Evolutionary conservation across 345 rosid species (phyloP), one percentile per base, ranked within the genome.

Genomic region (Raphanus sativus): DNA sequence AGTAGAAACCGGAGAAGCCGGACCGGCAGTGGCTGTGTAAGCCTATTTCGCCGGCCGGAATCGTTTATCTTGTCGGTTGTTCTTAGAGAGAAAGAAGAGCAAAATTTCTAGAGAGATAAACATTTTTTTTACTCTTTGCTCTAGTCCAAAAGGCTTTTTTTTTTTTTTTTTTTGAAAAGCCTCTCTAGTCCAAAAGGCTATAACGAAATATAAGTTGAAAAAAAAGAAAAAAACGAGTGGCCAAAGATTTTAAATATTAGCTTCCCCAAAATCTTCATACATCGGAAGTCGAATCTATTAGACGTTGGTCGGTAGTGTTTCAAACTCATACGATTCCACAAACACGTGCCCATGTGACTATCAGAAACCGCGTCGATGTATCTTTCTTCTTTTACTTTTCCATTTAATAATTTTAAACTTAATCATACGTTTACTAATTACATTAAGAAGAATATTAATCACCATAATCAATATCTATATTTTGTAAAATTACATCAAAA

Each of bases 291-390:
- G 72, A 56, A 77, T 77, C 81, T 65, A 40, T 48, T 77, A n/a
- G 72, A 77, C 81, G 71, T 71, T 77, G 75, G 75, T 77, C 67
- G 38, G 29, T 29, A 1, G 65, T 77, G 71, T 55, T 55, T 55
- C 66, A 54, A 64, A 70, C 66, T 77, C 62, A 33, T 29, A 25
- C 33, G 26, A 25, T 8, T 55, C 71, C 70, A 24, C 70, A 8
- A 52, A 77, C 67, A 77, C 81, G 76, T 71, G 76, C 48, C 59
- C 2, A 4, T 4, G 2, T 9, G 17, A 56, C 48, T 70, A 55
- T 70, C 33, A 40, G 9, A 64, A 76, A 70, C 80, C 80, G 75
- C 66, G 80, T 77, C 58, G 34, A 63, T 40, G 26, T 40, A 54
- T 29, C 24, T 16, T 17, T 50, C 16, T 21, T 69, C 7, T 54